Base-by-base conservation (phyloP, 1,139 yeast genomes). In the Candida sanyaensis region DNA sequence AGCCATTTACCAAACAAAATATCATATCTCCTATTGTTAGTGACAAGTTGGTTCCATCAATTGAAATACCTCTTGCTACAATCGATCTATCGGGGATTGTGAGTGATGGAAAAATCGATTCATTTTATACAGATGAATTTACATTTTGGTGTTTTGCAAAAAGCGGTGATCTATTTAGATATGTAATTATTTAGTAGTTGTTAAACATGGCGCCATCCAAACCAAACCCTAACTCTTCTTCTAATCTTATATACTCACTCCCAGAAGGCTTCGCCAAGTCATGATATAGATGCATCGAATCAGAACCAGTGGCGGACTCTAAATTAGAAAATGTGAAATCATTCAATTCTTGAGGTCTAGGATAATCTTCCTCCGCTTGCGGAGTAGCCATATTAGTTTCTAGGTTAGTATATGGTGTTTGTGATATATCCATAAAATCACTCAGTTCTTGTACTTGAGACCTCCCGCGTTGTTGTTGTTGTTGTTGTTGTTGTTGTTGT, bases 91-190 rank as follows among this genome's bases (percentile, higher is more conserved):
- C 75, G 1, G 52, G 55, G 33, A 65, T 68, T 55, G 57, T 65
- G 5, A 57, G 57, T 12, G 71, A 70, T 53, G 83, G 84, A 1
- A 70, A 80, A 49, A 61, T 80, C 34, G 71, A 73, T 44, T 77
- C 78, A 2, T 61, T 78, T 32, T 65, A 67, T 50, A 60, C 78
- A 37, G 78, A 72, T 42, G 57, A 65, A 2, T 51, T 53, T 21
- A 66, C 64, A 46, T 69, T 81, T 43, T 81, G 84, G 85, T 73
- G 79, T 26, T 77, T 75, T 61, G 73, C 77, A 2, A 71, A 74
- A 43, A 75, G 73, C 40, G 86, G 86, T 2, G 86, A 81, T 60
- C 61, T 80, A 10, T 69, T 80, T 42, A 70, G 71, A 43, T 66
- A 63, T 46, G 44, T 44, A 41, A 57, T 64, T 36, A 27, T n/a